Conservation (phyloP, 2,329 filamentous ascomycete species). For the Hortaea sp. region DNA sequence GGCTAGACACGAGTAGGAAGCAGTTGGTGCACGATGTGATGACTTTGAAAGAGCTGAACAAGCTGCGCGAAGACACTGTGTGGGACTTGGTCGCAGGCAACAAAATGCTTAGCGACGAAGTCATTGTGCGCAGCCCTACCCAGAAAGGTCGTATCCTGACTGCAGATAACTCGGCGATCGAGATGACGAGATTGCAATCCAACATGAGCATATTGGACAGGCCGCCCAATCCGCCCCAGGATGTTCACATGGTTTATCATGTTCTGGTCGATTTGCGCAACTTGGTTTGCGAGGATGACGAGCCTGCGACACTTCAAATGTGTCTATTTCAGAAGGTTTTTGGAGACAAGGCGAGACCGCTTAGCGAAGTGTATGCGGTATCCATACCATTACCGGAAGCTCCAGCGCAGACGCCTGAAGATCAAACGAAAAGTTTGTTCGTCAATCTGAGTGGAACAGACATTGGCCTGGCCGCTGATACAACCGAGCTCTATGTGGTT, state of each 20-base stretch:
- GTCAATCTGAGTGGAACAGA: conserved; percentile 74
- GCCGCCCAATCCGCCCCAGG: conserved; percentile 57
- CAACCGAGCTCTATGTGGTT: conserved; percentile 68
- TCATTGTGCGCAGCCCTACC: conserved; percentile 84
- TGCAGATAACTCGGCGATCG: conserved; percentile 84
- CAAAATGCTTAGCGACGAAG: conserved; percentile 84
- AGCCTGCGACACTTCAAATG: conserved; percentile 64
- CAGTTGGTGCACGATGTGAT: conserved; percentile 92
- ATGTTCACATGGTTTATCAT: conserved; percentile 68
- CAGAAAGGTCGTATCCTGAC: conserved; percentile 79
- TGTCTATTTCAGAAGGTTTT: conserved; percentile 65
- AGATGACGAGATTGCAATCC: conserved; percentile 83
- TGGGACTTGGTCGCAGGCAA: conserved; percentile 94
- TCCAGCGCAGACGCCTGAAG: conserved; percentile 54
- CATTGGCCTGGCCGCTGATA: conserved; percentile 51
- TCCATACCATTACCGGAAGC: conserved; percentile 66
- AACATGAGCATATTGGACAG: conserved; percentile 90
- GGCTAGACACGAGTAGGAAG: conserved; percentile 74
- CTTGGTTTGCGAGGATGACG: conserved; percentile 66
- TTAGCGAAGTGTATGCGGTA: conserved; percentile 77
- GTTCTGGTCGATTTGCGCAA: conserved; percentile 74
- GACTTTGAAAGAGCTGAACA: conserved; percentile 72
- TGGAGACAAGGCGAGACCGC: conserved; percentile 50
- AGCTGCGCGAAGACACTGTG: conserved; percentile 76
- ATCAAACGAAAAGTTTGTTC: conserved; percentile 74